Base-by-base conservation (phyloP, 345 rosid species). In the Arabis hirsuta region DNA sequence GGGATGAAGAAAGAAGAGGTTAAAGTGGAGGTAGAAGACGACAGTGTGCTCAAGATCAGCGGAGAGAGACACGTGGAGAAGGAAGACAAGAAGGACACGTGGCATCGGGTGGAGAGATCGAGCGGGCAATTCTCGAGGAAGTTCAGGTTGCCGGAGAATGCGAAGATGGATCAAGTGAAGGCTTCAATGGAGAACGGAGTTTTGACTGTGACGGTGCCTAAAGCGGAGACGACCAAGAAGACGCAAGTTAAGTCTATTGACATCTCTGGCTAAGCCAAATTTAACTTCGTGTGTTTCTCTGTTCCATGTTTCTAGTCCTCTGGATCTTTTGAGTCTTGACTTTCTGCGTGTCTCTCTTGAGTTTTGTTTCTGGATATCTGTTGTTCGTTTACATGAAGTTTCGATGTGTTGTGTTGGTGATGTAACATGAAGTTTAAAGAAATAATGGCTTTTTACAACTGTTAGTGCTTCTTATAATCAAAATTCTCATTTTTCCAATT, bases 1-100 rank as follows among this genome's bases (percentile, higher is more conserved):
- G 86, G 84, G 38, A 9, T 83, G 57, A 81, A 59, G 74, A 81
- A 81, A 54, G 83, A 81, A 1, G 83, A 79, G 45, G 81, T 83
- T 41, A 81, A 74, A 54, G 84, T 70, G 14, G 76, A 76, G 78
- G 44, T 79, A 3, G 84, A 81, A 26, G 81, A 79, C 20, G 72
- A 59, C 16, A 79, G 71, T 20, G 69, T 79, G 39, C 62, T 83
- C 3, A 27, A 27, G 29, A 27, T 27, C 29, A 27, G 29, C 29
- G 29, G 29, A 27, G 29, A 27, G 29, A 27, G 29, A 27, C 29
- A 27, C 29, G 29, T 27, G 29, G 29, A 27, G 29, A 27, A 27
- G 4, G 29, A 27, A 27, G 29, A 27, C 29, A 27, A 27, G 29
- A 27, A 27, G 29, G 29, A 27, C 29, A 27, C 29, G 29, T 27